Conservation (phyloP, 192 early-diverging fungal species). For the Funneliformis mosseae region DNA sequence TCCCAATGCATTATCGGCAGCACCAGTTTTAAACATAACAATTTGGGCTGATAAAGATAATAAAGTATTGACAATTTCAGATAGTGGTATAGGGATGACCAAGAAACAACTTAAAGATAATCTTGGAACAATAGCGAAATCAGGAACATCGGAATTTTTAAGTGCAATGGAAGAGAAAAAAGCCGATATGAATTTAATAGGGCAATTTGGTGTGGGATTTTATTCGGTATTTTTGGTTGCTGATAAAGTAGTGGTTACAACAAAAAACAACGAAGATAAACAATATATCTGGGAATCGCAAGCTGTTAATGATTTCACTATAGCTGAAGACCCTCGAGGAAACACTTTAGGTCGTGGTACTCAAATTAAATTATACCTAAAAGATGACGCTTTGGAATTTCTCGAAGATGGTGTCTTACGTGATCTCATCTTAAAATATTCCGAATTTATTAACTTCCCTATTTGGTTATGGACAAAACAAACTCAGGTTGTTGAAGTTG, state of each 20-base stretch:
- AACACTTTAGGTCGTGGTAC: constrained; percentile 94
- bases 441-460: constrained; percentile 98
- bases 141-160: constrained; percentile 91
- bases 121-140: constrained; percentile 98
- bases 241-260: constrained; percentile 90
- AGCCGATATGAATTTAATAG: constrained; percentile 79
- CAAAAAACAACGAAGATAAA: constrained; percentile 83
- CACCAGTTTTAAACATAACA: constrained; percentile 77
- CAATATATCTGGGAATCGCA: constrained; percentile 96
- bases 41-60: constrained; percentile 75
- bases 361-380: constrained; percentile 88
- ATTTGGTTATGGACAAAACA: constrained; percentile 78
- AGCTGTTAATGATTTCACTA: constrained; percentile 89
- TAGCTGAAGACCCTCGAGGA: constrained; percentile 86
- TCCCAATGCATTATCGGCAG: constrained; percentile 56
- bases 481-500: constrained; percentile 60
- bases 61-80: constrained; percentile 81
- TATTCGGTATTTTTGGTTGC: constrained; percentile 97
- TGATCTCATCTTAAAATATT: constrained; percentile 82
- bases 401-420: constrained; percentile 71
- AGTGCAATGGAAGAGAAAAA: constrained; percentile 79
- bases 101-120: constrained; percentile 85
- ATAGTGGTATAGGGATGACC: constrained; percentile 97
- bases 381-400: constrained; percentile 84
- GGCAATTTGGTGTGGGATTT: constrained; percentile 99